Evolutionary conservation across 306 rosid genomes (phyloP), one percentile per base, ranked within the genome.

Genomic region (Glycine tomentella): DNA sequence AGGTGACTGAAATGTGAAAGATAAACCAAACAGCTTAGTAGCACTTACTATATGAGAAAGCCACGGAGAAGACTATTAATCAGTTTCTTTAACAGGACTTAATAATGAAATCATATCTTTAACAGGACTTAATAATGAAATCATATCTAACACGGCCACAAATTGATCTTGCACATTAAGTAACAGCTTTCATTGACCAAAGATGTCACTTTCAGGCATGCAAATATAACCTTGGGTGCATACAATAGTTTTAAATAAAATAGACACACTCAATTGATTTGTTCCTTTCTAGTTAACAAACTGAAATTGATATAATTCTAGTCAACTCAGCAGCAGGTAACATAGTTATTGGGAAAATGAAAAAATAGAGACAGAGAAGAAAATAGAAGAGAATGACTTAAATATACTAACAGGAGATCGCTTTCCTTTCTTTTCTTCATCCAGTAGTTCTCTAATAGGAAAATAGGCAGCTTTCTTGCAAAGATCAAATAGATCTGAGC

Each of bases 401-500:
- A 51, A 69, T 59, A 51, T 74, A 91, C 99, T 96, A 61, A 96
- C 99, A 63, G 86, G 64, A 63, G 92, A 80, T 74, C 65, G 87
- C 62, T 84, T 86, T 78, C 99, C 99, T 8, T 56, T 83, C 85
- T 88, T 96, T 87, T 96, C 98, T 63, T 85, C 89, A 46, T 88
- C 89, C 40, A 96, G 89, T 42, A 96, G 85, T 51, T 92, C 98
- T 87, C 99, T 92, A 62, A 96, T 82, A 42, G 99, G 93, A 79
- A 90, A 75, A 86, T 96, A 96, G 17, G 99, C 99, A 33, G 99
- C 99, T 87, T 93, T 96, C 87, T 96, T 96, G 91, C 99, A 96
- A 62, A 96, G 91, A 61, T 96, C 99, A 76, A 93, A 91, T 49
- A 96, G 83, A 92, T 96, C 99, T 4, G 99, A 96, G 78, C 99